phyloP scores from a whole-genome alignment of 148 eudicot species.

The Vaccinium corymbosum region DNA sequence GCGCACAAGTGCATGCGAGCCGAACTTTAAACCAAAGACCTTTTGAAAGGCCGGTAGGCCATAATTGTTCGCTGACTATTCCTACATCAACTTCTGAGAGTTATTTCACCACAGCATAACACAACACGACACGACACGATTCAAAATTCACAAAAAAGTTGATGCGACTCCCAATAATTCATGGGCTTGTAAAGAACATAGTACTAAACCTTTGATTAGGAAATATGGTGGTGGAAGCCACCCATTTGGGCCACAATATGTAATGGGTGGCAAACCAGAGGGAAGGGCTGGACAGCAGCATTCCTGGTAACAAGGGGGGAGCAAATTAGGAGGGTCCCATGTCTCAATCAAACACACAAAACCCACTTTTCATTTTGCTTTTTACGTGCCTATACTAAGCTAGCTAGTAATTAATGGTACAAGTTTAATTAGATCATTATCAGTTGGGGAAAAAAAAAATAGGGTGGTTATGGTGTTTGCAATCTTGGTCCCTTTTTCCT shows the following conservation, averaged over 20 bases:
- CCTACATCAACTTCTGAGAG: too few relatives aligned
- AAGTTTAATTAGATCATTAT: not conserved
- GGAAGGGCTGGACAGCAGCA: slow-evolving; percentile 16
- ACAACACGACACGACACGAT: not conserved
- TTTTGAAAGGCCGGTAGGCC: too few relatives aligned
- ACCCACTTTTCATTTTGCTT: not conserved
- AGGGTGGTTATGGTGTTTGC: not conserved
- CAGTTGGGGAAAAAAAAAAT: not conserved
- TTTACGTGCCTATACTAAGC: not conserved
- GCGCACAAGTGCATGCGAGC: too few relatives aligned
- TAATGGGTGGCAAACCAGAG: slow-evolving; percentile 14
- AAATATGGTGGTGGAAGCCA: slow-evolving; percentile 20
- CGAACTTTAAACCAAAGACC: too few relatives aligned
- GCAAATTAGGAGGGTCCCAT: slow-evolving; percentile 31
- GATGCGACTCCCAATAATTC: not conserved
- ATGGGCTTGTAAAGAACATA: too few relatives aligned
- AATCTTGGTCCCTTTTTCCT: not conserved
- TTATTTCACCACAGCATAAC: not conserved
- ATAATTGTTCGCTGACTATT: too few relatives aligned
- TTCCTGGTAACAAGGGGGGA: slow-evolving; percentile 31
- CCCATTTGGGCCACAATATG: slow-evolving; percentile 6
- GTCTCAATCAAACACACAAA: not conserved
- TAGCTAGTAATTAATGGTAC: too few relatives aligned
- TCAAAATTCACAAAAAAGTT: not conserved
- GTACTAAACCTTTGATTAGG: too few relatives aligned